A percentile compares a stretch with the other conserved stretches of the same genome.
Evolutionary conservation across 2,329 filamentous ascomycete species (phyloP).

Genomic region (Huntiella omanensis): DNA sequence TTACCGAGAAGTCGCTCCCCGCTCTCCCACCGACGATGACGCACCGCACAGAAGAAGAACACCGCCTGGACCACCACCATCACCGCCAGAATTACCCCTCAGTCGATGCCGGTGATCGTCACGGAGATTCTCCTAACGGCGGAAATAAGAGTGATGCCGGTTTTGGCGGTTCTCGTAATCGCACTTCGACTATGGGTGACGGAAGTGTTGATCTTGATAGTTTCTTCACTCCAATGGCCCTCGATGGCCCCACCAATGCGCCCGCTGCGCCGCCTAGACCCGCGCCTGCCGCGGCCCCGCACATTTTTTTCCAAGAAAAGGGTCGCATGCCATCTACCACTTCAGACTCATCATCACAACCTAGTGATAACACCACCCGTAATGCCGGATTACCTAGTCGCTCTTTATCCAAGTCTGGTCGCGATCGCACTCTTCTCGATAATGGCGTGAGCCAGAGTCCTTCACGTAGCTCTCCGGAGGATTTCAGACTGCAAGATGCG

Average conservation of each 20-base stretch:
- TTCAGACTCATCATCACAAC: slow-evolving; percentile 9
- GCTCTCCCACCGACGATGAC: slow-evolving; percentile 53
- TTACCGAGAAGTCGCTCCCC: slow-evolving; percentile 80
- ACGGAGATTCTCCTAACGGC: slow-evolving; percentile 18
- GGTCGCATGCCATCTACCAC: slow-evolving; percentile 31
- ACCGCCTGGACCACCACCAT: slow-evolving; percentile 17
- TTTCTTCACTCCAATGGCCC: slow-evolving; percentile 58
- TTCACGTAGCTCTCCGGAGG: slow-evolving; percentile 25
- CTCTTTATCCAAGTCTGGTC: slow-evolving; percentile 29
- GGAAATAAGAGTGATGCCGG: slow-evolving; percentile 36
- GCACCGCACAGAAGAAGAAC: background rate
- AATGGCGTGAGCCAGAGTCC: slow-evolving; percentile 17
- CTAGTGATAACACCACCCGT: slow-evolving; percentile 3
- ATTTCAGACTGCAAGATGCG: slow-evolving; percentile 66
- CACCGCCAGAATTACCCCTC: slow-evolving; percentile 23
- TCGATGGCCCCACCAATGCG: slow-evolving; percentile 47
- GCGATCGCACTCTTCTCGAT: slow-evolving; percentile 15
- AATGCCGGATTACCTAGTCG: slow-evolving; percentile 18
- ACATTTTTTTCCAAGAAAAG: slow-evolving; percentile 84
- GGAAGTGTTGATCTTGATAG: slow-evolving; percentile 40
- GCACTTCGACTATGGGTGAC: slow-evolving; percentile 38
- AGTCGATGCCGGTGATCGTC: slow-evolving; percentile 1
- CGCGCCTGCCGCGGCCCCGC: slow-evolving; percentile 46
- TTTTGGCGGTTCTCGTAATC: slow-evolving; percentile 63
- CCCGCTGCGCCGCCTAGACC: slow-evolving; percentile 31